Evolutionary conservation across 202 grass and related monocot genomes (phyloP), one percentile per base, ranked within the genome.

Genomic region (Schoenoplectus triqueter): DNA sequence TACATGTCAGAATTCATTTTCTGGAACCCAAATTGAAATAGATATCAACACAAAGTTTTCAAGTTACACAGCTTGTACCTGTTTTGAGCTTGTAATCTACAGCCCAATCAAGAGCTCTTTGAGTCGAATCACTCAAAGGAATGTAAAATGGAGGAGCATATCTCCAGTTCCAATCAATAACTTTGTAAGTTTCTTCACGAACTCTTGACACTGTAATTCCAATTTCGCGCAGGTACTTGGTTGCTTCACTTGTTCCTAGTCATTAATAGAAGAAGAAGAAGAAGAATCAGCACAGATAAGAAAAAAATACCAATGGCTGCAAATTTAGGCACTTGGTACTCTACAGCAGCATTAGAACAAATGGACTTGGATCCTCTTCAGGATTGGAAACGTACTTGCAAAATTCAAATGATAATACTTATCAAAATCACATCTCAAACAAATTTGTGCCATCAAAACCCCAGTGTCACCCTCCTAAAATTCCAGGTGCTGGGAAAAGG

Each of bases 81-180:
- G 90, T 31, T 87, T 95, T 89, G 13, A 94, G 69, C 88, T 94
- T 95, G 84, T 94, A 90, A 83, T 88, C 88, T 74, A 91, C 69
- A 94, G 90, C 93, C 84, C 78, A 91, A 90, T 99, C 96, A 71
- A 99, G 91, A 3, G 90, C 93, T 76, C 75, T 84, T 57, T 94
- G 93, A 50, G 96, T 91, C 55, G 87, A 85, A 87, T 91, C 88
- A 76, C 88, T 94, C 88, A 95, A 91, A 85, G 91, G 87, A 87
- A 93, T 86, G 55, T 86, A 78, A 86, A 92, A 81, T 80, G 90
- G 91, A 72, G 87, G 87, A 51, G 82, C 82, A 84, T 88, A 89
- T 79, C 84, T 92, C 93, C 90, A 87, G 85, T 99, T 88, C 88
- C 90, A 94, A 84, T 99, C 95, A 81, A 95, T 86, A 75, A 92